These are phyloP conservation scores for Fusarium dlaminii DNA, from an alignment of 2,329 filamentous ascomycete genomes.

Conservation along the genomic window DNA sequence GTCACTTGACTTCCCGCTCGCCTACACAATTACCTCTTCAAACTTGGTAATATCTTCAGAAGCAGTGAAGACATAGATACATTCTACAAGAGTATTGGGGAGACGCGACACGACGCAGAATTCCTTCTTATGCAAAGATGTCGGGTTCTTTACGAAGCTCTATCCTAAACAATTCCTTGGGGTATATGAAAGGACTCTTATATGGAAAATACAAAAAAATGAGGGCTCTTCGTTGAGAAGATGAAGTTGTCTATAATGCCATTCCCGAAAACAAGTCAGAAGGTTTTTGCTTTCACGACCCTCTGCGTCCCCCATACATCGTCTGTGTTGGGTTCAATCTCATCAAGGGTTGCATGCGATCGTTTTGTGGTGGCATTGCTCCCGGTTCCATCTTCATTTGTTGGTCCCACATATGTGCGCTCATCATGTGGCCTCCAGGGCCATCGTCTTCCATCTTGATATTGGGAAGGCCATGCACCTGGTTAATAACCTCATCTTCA, in stretches of 20 bases:
- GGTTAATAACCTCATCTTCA: conserved; percentile 50
- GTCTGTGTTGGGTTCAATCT: conserved; percentile 35
- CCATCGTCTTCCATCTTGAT: conserved; percentile 42
- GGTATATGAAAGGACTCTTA: conserved; percentile 39
- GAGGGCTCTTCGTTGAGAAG: conserved; percentile 48
- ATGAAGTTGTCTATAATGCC: conserved; percentile 46
- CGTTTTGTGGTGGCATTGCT: conserved; percentile 29
- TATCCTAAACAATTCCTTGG: conserved; percentile 24
- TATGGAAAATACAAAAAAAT: conserved; percentile 30
- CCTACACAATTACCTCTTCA: background rate
- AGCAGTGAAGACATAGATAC: background rate
- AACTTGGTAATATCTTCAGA: background rate
- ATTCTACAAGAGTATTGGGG: background rate
- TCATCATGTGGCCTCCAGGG: conserved; percentile 41
- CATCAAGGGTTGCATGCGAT: conserved; percentile 35
- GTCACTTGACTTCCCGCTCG: conserved; percentile 39
- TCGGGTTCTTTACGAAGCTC: conserved; percentile 15
- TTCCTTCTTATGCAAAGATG: background rate
- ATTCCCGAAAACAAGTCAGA: conserved; percentile 15
- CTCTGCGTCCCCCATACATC: conserved; percentile 38
- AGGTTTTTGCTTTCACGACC: conserved; percentile 14
- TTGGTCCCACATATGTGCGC: conserved; percentile 44
- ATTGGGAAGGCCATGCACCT: conserved; percentile 41
- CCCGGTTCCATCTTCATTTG: conserved; percentile 45
- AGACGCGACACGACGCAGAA: background rate